Percentiles rank a stretch among this genome's conserved stretches.
phyloP scores from a whole-genome alignment of 2,329 filamentous ascomycete genomes.

The Epichloe hybrida region DNA sequence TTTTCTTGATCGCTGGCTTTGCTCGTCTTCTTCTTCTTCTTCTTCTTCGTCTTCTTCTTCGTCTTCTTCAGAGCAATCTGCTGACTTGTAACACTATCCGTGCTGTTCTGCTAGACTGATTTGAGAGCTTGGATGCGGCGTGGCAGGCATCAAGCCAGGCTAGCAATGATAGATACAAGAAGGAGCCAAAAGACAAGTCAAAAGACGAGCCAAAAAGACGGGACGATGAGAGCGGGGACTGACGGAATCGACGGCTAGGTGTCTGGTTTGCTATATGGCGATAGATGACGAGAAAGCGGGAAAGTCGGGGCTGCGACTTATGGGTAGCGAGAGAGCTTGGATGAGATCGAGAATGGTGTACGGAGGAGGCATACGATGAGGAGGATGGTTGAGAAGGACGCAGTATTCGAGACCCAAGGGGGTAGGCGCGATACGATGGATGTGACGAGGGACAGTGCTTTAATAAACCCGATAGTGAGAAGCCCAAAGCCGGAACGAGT shows the following conservation, averaged over 20 bases:
- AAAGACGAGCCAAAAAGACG: neutral
- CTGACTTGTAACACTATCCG: neutral
- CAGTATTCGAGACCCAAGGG: neutral
- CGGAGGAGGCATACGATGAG: neutral
- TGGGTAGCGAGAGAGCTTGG: neutral
- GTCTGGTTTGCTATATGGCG: neutral
- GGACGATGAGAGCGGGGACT: neutral
- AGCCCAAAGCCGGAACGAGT: neutral
- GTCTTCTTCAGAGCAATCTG: neutral
- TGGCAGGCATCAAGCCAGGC: neutral
- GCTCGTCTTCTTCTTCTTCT: neutral
- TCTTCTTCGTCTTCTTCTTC: neutral
- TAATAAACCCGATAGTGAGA: neutral
- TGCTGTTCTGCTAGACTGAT: neutral
- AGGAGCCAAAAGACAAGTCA: neutral
- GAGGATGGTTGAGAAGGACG: neutral
- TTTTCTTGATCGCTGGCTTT: neutral
- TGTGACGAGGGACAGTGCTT: neutral
- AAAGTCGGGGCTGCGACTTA: neutral
- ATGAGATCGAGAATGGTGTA: neutral
- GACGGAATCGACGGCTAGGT: neutral
- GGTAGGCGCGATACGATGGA: neutral
- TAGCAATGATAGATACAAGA: neutral
- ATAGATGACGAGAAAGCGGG: constrained; percentile 1
- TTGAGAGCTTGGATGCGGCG: neutral